Evolutionary conservation across 441 rosid species (phyloP), one percentile per base, ranked within the genome.

Genomic region (Adansonia gregorii): DNA sequence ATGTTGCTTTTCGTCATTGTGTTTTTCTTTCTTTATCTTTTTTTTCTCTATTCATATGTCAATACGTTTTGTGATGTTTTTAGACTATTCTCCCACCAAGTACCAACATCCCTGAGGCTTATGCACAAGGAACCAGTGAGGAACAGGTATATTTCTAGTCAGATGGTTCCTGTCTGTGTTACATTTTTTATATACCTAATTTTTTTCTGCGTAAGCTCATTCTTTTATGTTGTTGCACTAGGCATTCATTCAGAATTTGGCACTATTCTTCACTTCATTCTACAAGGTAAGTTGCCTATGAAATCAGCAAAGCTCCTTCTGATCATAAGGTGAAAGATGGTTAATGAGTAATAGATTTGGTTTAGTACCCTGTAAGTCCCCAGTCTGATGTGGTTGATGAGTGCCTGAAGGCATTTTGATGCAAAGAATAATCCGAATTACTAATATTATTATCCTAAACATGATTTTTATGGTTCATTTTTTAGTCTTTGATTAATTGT

Each of bases 71-170:
- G 24, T 45, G 31, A 51, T 41, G 46, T 56, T 51, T 81, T 81
- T 84, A 95, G 99, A 83, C 83, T 71, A 92, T 94, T 83, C 94
- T 95, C 39, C 96, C 97, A 45, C 92, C 91, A 4, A 80, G 85
- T 51, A 94, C 99, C 67, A 91, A 90, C 78, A 90, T 97, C 64
- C 98, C 99, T 56, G 98, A 97, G 86, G 99, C 98, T 80, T 95
- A 94, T 86, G 90, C 93, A 22, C 81, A 84, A 72, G 99, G 99
- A 81, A 83, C 87, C 74, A 86, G 90, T 72, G 99, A 97, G 76
- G 99, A 97, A 65, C 98, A 97, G 88, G 99, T 92, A 79, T 88
- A 59, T 76, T 83, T 77, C 67, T 51, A 69, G 66, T 80, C 64
- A 39, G 77, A 27, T 48, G 58, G 68, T 76, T 83, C 22, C 45